Evolutionary conservation across 2,329 filamentous ascomycete species (phyloP).

Genomic region (Blastomyces emzantsi): DNA sequence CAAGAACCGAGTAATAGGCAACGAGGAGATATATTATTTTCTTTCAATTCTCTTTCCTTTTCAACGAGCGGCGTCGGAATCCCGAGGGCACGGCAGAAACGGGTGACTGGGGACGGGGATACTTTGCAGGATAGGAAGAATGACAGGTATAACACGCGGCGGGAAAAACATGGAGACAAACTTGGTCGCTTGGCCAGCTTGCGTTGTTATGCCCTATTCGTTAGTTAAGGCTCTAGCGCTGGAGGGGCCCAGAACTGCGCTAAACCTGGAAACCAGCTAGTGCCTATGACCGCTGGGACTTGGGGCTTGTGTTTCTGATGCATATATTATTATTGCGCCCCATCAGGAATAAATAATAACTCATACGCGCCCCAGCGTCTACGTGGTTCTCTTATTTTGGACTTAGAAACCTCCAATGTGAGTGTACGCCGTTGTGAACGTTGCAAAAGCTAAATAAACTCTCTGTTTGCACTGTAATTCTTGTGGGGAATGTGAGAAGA

Average conservation of each 20-base stretch:
- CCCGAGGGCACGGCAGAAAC: background rate
- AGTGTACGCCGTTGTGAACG: background rate
- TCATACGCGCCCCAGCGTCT: background rate
- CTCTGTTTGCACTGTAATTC: background rate
- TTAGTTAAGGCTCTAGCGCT: background rate
- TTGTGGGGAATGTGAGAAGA: background rate
- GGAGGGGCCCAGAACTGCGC: background rate
- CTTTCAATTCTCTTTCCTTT: background rate
- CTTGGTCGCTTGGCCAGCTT: background rate
- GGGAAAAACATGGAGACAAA: background rate
- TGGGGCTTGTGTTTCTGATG: background rate
- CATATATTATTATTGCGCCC: no score
- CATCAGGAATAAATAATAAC: background rate
- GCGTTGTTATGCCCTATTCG: background rate
- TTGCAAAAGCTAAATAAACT: background rate
- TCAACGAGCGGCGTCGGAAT: background rate
- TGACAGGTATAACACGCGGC: background rate
- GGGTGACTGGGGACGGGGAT: background rate
- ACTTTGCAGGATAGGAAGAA: background rate
- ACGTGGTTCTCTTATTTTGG: background rate
- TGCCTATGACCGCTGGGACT: background rate
- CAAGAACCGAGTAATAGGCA: background rate
- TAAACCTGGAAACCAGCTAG: background rate
- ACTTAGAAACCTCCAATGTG: background rate
- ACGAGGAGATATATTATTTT: background rate